Base-by-base conservation (phyloP, 2,329 filamentous ascomycete species). In the Xylogone sp. region DNA sequence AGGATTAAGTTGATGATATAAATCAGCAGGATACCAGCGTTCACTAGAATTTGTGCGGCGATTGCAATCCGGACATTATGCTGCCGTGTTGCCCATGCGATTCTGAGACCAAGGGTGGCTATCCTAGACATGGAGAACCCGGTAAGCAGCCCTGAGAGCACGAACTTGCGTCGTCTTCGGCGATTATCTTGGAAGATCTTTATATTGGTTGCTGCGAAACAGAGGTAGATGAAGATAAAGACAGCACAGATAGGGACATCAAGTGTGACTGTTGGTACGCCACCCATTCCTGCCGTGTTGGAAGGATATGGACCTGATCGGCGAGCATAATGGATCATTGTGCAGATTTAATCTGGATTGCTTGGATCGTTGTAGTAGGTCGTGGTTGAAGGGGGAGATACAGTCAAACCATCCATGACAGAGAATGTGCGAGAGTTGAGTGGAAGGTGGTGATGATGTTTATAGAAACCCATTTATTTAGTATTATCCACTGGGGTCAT, bases 1-100 rank as follows among this genome's bases (percentile, higher is more conserved):
- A 46, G 45, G 29, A 93, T 71, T 45, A 94, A 70, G 70, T 95
- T 92, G 68, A 90, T 72, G 60, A 92, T 71, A 67, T 88, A 91
- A 34, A 94, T 71, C 9, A 94, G 68, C 31, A 94, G 65, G 18
- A 90, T 82, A 42, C 39, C 42, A 12, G 52, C 49, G 20, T 54
- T 54, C 2, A 50, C 18, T 5, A 55, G 51, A 29, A 56, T 53
- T 21, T 51, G 43, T 3, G 49, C 42, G 7, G 54, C 54, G 18
- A 55, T 55, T 8, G 46, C 42, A 16, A 56, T 34, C 19, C 54
- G 22, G 21, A 52, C 47, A 22, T 55, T 56, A 29, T 43, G 19
- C 6, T 44, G 45, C 21, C 48, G 29, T 3, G 89, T 90, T 0
- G 87, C 85, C 76, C 75, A 80, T 10, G 64, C 74, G 13, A 79